Conservation (phyloP, 2,329 filamentous ascomycete genomes). For the Colletotrichum siamense region DNA sequence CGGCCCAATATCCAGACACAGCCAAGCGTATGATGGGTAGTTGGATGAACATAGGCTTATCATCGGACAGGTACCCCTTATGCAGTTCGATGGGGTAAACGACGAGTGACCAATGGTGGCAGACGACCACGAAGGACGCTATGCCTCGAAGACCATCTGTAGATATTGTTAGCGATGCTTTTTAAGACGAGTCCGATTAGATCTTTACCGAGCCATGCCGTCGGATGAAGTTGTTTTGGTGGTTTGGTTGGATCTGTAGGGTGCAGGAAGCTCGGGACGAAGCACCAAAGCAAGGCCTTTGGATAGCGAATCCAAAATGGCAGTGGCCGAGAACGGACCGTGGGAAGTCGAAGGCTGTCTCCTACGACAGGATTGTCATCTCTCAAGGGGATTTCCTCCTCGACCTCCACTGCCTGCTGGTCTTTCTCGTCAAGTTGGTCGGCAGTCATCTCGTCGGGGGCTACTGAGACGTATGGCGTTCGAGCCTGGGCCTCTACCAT, state of each 20-base stretch:
- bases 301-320: background rate
- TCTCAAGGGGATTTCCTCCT: background rate
- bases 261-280: conserved; percentile 1
- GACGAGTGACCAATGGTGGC: conserved; percentile 51
- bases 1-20: conserved; percentile 60
- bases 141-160: conserved; percentile 69
- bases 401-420: background rate
- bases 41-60: conserved; percentile 52
- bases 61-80: conserved; percentile 28
- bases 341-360: background rate
- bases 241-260: background rate
- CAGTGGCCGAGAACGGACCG: background rate
- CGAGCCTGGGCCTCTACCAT: background rate
- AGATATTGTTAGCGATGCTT: background rate
- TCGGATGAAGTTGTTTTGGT: background rate
- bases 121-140: conserved; percentile 70
- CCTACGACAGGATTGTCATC: background rate
- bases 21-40: conserved; percentile 59
- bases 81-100: background rate
- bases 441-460: background rate
- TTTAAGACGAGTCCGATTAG: background rate
- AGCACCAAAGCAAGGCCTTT: background rate
- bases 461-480: background rate
- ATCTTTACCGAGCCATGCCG: background rate
- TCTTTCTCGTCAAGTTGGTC: background rate